These are phyloP conservation scores for Trichoderma atroviride DNA, from an alignment of 2,329 filamentous ascomycete species.

Conservation along the genomic window DNA sequence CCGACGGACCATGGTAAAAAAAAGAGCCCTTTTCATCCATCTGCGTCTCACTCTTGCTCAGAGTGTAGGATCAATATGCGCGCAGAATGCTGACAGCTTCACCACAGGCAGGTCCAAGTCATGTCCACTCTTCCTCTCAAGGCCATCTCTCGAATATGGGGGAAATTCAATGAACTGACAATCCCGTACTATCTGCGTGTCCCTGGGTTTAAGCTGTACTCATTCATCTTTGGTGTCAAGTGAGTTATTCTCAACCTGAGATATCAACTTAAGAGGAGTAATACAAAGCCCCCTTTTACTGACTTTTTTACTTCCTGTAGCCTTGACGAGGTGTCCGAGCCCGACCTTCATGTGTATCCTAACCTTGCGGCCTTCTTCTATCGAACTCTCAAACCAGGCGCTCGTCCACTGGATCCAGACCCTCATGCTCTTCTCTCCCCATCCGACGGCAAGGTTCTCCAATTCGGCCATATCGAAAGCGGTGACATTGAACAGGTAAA, in stretches of 20 bases:
- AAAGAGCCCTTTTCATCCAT: neutral
- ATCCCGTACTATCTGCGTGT: constrained; percentile 87
- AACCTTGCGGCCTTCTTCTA: constrained; percentile 98
- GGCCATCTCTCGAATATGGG: constrained; percentile 86
- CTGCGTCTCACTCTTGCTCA: neutral
- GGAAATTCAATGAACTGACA: constrained; percentile 84
- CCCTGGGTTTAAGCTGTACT: constrained; percentile 89
- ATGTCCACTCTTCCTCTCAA: constrained; percentile 94
- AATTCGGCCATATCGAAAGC: constrained; percentile 88
- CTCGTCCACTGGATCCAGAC: constrained; percentile 80
- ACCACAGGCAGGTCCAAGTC: constrained; percentile 75
- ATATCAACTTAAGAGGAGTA: neutral
- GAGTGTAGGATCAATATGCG: neutral
- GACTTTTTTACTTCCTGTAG: constrained; percentile 42
- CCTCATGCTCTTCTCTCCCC: constrained; percentile 81
- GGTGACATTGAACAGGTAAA: constrained; percentile 98
- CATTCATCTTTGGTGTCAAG: constrained; percentile 89
- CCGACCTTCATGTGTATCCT: constrained; percentile 84
- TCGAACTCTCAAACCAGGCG: constrained; percentile 86
- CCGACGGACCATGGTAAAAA: constrained; percentile 78
- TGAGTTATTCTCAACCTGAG: constrained; percentile 36
- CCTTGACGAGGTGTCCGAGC: constrained; percentile 82
- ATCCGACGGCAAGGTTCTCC: constrained; percentile 85
- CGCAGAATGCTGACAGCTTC: neutral
- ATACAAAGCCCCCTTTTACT: neutral